These are phyloP conservation scores for Wickerhamomyces queroliae DNA, from an alignment of 805 yeast species.

Conservation along the genomic window DNA sequence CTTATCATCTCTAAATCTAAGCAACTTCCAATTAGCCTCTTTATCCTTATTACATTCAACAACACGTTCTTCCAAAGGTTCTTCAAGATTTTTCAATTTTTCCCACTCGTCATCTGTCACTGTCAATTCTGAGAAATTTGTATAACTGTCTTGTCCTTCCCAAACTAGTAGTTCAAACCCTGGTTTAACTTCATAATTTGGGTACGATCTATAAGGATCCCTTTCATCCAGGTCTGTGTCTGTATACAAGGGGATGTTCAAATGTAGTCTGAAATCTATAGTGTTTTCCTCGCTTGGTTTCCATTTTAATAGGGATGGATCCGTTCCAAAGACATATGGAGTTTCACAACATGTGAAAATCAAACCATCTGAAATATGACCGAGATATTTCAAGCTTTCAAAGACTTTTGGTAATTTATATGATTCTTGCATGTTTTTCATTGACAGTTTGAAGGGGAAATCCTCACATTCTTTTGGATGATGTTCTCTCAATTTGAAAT, in stretches of 20 bases:
- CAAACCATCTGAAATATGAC: constrained; percentile 90
- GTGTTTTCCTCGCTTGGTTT: constrained; percentile 96
- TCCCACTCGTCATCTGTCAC: constrained; percentile 78
- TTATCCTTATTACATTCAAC: constrained; percentile 75
- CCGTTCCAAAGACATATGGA: constrained; percentile 88
- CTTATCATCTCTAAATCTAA: constrained; percentile 93
- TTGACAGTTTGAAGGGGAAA: constrained; percentile 81
- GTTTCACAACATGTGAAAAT: constrained; percentile 88
- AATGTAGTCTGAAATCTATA: constrained; percentile 72
- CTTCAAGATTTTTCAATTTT: constrained; percentile 54
- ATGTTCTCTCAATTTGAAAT: constrained; percentile 56
- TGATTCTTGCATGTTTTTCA: constrained; percentile 84
- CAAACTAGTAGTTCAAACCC: constrained; percentile 62
- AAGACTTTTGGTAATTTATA: constrained; percentile 75
- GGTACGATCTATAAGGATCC: constrained; percentile 68
- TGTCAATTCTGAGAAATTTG: constrained; percentile 58
- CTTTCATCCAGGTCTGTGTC: constrained; percentile 56
- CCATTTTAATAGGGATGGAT: constrained; percentile 85
- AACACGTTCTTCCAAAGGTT: constrained; percentile 85
- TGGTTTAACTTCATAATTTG: constrained; percentile 80
- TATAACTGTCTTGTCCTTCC: constrained; percentile 65
- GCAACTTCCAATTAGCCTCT: constrained; percentile 65
- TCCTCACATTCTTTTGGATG: constrained; percentile 69
- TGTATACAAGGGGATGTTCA: constrained; percentile 51
- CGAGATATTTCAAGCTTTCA: constrained; percentile 60